Conservation (phyloP, 2,329 filamentous ascomycete species). For the Colletotrichum cuscutae region DNA sequence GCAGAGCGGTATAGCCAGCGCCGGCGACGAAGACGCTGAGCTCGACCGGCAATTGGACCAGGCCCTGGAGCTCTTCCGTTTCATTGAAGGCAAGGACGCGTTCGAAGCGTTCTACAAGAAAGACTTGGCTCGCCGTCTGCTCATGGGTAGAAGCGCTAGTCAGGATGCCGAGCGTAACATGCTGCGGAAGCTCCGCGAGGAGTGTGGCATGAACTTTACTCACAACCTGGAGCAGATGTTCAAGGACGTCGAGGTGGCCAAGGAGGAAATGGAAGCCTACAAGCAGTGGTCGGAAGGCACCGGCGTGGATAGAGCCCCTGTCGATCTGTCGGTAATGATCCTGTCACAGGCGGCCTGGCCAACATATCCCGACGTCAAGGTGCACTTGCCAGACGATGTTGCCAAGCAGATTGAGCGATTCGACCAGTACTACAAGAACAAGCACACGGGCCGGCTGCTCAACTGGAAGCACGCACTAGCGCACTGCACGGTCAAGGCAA, state of each 20-base stretch:
- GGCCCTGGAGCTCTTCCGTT: constrained; percentile 93
- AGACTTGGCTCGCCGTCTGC: constrained; percentile 86
- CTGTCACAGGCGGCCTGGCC: constrained; percentile 95
- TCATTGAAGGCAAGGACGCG: constrained; percentile 96
- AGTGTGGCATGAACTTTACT: constrained; percentile 94
- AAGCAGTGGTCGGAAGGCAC: constrained; percentile 64
- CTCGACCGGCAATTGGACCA: constrained; percentile 93
- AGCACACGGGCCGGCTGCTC: constrained; percentile 87
- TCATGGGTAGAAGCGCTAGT: constrained; percentile 93
- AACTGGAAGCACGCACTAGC: constrained; percentile 95
- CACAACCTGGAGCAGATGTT: constrained; percentile 99
- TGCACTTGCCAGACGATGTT: constrained; percentile 81
- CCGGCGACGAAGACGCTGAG: constrained; percentile 90
- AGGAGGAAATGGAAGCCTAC: constrained; percentile 93
- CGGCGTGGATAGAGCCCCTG: constrained; percentile 50
- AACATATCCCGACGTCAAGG: constrained; percentile 78
- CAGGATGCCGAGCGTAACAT: constrained; percentile 96
- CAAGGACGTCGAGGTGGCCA: constrained; percentile 93
- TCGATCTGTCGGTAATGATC: constrained; percentile 88
- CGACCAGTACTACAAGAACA: constrained; percentile 85
- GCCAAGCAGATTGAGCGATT: constrained; percentile 83
- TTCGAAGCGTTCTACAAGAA: constrained; percentile 99
- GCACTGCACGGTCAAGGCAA: constrained; percentile 86
- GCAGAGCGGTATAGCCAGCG: constrained; percentile 71
- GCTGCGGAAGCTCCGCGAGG: constrained; percentile 88